A percentile compares a stretch with the other conserved stretches of the same genome.
Evolutionary conservation across 176 grass and related monocot genomes (phyloP).

Genomic region (Neostapfia colusana): DNA sequence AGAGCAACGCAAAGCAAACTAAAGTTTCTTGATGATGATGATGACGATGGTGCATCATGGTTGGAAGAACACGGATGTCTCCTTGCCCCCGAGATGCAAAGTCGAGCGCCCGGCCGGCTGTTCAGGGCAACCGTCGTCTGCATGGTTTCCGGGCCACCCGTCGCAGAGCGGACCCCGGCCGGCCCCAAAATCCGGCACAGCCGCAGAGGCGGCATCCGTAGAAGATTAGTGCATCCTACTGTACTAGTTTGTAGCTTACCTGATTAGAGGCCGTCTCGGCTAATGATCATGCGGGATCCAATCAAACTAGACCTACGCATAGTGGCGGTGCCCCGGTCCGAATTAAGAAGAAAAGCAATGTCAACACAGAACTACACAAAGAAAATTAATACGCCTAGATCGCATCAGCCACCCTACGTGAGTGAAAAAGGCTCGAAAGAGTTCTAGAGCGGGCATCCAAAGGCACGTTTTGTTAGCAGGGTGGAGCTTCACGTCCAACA

Average conservation of each 20-base stretch:
- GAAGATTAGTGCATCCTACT: not conserved
- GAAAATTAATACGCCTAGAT: not conserved
- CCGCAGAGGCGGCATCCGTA: too few species aligned
- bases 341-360: not conserved
- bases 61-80: slow-evolving; percentile 10
- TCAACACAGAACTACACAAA: not conserved
- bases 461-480: too few species aligned
- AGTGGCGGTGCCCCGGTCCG: not conserved
- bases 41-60: slow-evolving; percentile 21
- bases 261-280: not conserved
- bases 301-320: not conserved
- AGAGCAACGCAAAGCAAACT: not conserved
- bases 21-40: slow-evolving; percentile 14
- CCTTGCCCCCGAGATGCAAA: not conserved
- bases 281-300: not conserved
- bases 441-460: too few species aligned
- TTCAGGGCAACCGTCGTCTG: too few species aligned
- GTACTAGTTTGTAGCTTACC: not conserved
- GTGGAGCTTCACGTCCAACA: too few species aligned
- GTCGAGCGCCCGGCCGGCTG: not conserved
- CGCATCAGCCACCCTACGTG: not conserved
- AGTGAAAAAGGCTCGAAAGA: not conserved
- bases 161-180: not conserved
- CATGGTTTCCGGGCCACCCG: not conserved
- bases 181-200: not conserved